Conservation (phyloP, 495 filamentous ascomycete species). For the Tirmania nivea region DNA sequence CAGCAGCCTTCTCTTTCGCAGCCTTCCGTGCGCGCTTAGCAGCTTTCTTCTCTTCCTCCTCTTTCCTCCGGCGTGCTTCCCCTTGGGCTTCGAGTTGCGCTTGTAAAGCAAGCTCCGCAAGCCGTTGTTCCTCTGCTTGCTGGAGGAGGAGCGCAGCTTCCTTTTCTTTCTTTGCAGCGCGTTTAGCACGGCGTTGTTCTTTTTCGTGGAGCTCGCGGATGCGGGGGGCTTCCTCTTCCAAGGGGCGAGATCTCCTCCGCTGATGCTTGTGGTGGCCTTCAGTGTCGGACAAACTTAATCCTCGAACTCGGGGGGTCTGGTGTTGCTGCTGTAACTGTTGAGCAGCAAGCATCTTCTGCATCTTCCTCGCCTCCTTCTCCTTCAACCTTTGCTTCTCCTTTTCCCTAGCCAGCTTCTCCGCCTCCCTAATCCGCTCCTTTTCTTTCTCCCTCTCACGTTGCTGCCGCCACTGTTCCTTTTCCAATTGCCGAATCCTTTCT, state of each 20-base stretch:
- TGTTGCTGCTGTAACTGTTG: neutral
- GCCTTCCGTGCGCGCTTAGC: neutral
- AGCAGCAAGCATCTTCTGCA: neutral
- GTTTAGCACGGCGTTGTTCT: neutral
- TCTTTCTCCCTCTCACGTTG: neutral
- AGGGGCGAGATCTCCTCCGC: too few relatives aligned
- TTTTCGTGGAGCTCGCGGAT: neutral
- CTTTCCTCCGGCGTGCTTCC: neutral
- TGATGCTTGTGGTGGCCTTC: too few relatives aligned
- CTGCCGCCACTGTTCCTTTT: neutral
- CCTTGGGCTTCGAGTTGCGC: neutral
- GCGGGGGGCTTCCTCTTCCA: too few relatives aligned
- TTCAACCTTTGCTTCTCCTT: neutral
- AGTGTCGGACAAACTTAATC: too few relatives aligned
- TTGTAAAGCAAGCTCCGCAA: neutral
- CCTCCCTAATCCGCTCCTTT: neutral
- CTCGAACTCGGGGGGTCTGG: neutral
- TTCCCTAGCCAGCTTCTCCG: neutral
- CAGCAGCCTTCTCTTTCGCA: neutral
- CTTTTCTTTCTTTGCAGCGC: neutral
- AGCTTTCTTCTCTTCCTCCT: neutral
- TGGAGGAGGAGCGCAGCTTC: neutral
- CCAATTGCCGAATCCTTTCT: neutral
- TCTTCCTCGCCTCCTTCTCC: neutral
- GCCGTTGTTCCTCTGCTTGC: neutral